A percentile compares a stretch with the other conserved stretches of the same genome.
These are phyloP conservation scores for Davidsoniella australis DNA, from an alignment of 2,329 filamentous ascomycete genomes.

Conservation along the genomic window DNA sequence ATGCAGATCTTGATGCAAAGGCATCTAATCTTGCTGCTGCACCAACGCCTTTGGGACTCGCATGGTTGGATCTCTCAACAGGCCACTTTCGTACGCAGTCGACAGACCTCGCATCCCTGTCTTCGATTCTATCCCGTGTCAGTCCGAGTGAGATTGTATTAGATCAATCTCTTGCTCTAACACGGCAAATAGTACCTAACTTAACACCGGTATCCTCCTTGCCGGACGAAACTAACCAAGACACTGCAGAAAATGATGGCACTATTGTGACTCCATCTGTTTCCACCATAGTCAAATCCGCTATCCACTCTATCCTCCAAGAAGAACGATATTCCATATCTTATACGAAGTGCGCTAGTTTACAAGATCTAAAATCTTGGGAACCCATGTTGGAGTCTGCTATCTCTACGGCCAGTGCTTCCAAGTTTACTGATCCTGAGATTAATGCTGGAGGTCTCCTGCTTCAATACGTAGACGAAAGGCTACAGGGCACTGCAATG, in stretches of 20 bases:
- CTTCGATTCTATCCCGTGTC: conserved; percentile 70
- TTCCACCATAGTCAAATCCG: conserved; percentile 30
- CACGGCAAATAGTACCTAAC: conserved; percentile 11
- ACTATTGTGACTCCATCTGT: not conserved
- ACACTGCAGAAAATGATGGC: not conserved
- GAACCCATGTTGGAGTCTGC: conserved; percentile 57
- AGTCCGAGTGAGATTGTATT: conserved; percentile 73
- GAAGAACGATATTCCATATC: conserved; percentile 64
- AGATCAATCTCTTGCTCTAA: conserved; percentile 34
- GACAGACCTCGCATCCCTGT: conserved; percentile 50
- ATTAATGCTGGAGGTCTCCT: conserved; percentile 60
- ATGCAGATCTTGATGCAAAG: not conserved
- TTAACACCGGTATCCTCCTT: not conserved
- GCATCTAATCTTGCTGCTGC: not conserved
- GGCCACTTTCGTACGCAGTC: conserved; percentile 82
- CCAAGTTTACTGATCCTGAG: conserved; percentile 50
- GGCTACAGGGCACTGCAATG: conserved; percentile 60
- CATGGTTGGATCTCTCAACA: conserved; percentile 91
- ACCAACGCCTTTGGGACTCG: conserved; percentile 44
- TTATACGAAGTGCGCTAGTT: conserved; percentile 38
- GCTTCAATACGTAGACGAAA: conserved; percentile 68
- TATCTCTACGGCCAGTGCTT: conserved; percentile 34
- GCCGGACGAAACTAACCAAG: too few relatives aligned
- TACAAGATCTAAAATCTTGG: conserved; percentile 48
- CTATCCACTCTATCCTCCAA: conserved; percentile 49